These are phyloP conservation scores for Colletotrichum camelliae DNA, from an alignment of 2,329 filamentous ascomycete species.

Conservation along the genomic window DNA sequence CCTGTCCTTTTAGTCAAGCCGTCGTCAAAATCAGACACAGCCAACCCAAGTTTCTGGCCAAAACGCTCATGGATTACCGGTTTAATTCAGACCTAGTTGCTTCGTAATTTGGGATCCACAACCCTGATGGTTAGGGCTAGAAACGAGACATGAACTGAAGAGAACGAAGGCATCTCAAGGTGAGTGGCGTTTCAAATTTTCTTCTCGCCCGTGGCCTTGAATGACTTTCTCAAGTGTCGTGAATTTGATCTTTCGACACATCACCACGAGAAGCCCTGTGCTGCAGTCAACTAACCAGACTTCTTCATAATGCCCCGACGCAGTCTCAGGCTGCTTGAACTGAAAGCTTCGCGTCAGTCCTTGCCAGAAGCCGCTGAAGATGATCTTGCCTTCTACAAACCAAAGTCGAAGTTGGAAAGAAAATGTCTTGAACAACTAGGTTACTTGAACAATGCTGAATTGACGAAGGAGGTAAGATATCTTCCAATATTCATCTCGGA, in stretches of 20 bases:
- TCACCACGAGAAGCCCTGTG: background rate
- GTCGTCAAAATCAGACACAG: background rate
- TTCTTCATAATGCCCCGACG: background rate
- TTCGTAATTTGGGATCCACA: background rate
- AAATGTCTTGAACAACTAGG: rapidly evolving
- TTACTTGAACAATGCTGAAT: background rate
- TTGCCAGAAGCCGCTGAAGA: background rate
- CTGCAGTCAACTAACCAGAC: background rate
- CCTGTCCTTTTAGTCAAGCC: background rate
- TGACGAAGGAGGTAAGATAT: background rate
- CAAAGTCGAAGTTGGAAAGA: rapidly evolving
- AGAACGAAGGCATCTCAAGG: background rate
- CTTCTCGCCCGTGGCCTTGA: background rate
- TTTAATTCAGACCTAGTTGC: background rate
- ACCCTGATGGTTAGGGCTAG: background rate
- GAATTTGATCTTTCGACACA: background rate
- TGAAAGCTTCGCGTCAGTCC: background rate
- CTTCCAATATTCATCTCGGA: background rate
- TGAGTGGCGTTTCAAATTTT: background rate
- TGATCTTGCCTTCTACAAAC: rapidly evolving
- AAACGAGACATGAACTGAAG: background rate
- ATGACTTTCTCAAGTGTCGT: background rate
- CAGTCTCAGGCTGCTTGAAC: background rate
- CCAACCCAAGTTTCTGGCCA: background rate
- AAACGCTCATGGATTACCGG: background rate